phyloP scores from a whole-genome alignment of 2,329 filamentous ascomycete genomes.

The Juglanconis oblonga region DNA sequence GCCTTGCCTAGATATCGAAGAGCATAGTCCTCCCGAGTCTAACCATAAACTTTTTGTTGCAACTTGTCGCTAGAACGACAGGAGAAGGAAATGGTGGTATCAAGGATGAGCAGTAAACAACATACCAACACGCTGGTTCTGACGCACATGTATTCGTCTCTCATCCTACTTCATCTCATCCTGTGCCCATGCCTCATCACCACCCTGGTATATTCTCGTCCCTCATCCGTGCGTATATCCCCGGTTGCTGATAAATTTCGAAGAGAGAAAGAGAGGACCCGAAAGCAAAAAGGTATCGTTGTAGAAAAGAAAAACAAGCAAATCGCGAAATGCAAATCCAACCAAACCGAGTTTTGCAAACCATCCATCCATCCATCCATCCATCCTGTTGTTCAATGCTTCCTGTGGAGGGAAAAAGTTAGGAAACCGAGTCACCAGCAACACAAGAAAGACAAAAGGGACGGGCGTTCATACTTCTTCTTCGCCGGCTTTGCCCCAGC shows the following conservation, averaged over 20 bases:
- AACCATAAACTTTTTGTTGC: neutral
- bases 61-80: neutral
- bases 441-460: neutral
- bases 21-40: neutral
- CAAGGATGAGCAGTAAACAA: neutral
- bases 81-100: neutral
- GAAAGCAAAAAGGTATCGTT: slow-evolving; percentile 10
- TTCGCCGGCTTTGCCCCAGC: slow-evolving; percentile 26
- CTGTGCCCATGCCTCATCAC: neutral
- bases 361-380: neutral
- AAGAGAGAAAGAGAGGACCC: neutral
- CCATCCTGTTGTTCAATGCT: neutral
- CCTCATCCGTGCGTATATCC: neutral
- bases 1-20: no score
- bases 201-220: neutral
- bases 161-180: neutral
- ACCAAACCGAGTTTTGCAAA: neutral
- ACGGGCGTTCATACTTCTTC: slow-evolving; percentile 27
- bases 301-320: neutral
- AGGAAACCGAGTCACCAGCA: neutral
- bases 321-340: neutral
- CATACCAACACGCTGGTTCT: neutral
- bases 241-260: neutral
- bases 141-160: neutral
- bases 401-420: neutral